Base-by-base conservation (phyloP, 2,329 filamentous ascomycete species). In the Blumeria graminis region DNA sequence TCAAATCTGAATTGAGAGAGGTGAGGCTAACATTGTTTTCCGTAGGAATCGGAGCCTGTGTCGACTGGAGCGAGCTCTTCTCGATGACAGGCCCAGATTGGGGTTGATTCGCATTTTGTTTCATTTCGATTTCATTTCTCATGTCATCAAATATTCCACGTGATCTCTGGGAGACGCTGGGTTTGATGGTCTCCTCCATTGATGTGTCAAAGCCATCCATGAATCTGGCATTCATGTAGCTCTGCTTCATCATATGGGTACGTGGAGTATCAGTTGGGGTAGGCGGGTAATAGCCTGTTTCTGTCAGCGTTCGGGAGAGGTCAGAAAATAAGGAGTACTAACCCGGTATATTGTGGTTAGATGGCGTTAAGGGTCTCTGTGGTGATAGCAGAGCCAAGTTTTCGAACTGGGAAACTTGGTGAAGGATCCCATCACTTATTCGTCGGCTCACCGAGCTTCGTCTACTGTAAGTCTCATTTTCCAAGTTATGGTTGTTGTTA, bases 261-360 rank as follows among this genome's bases (percentile, higher is more conserved):
- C 74, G 72, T 46, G 82, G 81, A 18, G 80, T 84, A 55, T 79
- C 77, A 63, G 75, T 76, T 56, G 83, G 82, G 33, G 82, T 86
- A 50, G 81, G 76, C 57, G 82, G 82, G 61, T 78, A 77, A 62
- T 78, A 81, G 61, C 71, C 80, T 81, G 61, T 70, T 46, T 64
- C 13, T 38, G 50, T 65, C 55, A 64, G 62, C 48, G 52, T 28
- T 14, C 11, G n/a, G 11, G 16, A 41, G 22, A 45, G n/a, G 10
- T 55, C 18, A 55, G 13, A n/a, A 45, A n/a, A 14, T 14, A 22
- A 14, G 16, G 8, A 11, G 1, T 16, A 67, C 78, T 70, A 71
- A 84, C 82, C 72, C 63, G 71, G 70, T 64, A 69, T 72, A 68
- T 76, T 76, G 68, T 81, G 77, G 61, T 72, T 74, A 60, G 73